Evolutionary conservation across 1,139 yeast genomes (phyloP).

Genomic region (Lodderomyces parapsilosis): DNA sequence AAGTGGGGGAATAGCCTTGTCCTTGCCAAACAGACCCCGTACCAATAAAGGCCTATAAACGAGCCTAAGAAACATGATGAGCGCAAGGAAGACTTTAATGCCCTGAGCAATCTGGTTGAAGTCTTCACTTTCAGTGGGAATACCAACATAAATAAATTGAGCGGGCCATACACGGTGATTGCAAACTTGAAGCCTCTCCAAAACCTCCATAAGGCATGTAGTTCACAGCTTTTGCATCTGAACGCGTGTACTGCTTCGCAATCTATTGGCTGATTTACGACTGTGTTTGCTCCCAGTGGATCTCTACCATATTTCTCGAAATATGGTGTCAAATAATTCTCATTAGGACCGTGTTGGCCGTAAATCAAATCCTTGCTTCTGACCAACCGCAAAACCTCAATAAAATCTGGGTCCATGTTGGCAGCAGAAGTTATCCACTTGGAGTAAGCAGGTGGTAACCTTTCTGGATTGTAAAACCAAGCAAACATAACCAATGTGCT

Average conservation of each 20-base stretch:
- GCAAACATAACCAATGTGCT: conserved; percentile 34
- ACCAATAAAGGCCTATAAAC: conserved; percentile 35
- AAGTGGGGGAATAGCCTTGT: conserved; percentile 28
- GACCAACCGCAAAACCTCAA: conserved; percentile 23
- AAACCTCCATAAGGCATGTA: conserved; percentile 41
- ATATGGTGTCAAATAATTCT: conserved; percentile 22
- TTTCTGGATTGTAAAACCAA: conserved; percentile 34
- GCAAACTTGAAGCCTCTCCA: conserved; percentile 35
- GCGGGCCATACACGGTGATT: conserved; percentile 31
- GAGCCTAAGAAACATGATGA: conserved; percentile 36
- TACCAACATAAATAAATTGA: conserved; percentile 31
- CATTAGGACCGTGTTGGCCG: conserved; percentile 24
- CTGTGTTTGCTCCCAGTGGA: conserved; percentile 22
- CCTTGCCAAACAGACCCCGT: conserved; percentile 36
- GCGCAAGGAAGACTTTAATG: conserved; percentile 24
- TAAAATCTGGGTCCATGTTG: conserved; percentile 34
- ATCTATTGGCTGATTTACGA: conserved; percentile 23
- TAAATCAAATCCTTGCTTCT: conserved; percentile 24
- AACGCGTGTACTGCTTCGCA: conserved; percentile 38
- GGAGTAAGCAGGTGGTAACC: conserved; percentile 36
- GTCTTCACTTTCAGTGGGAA: conserved; percentile 23
- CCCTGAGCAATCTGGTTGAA: conserved; percentile 21
- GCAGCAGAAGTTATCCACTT: conserved; percentile 45
- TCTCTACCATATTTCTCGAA: conserved; percentile 28
- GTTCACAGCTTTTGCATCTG: conserved; percentile 31